Evolutionary conservation across 169 alveolate species (phyloP).

Genomic region (Perkinsus olseni): DNA sequence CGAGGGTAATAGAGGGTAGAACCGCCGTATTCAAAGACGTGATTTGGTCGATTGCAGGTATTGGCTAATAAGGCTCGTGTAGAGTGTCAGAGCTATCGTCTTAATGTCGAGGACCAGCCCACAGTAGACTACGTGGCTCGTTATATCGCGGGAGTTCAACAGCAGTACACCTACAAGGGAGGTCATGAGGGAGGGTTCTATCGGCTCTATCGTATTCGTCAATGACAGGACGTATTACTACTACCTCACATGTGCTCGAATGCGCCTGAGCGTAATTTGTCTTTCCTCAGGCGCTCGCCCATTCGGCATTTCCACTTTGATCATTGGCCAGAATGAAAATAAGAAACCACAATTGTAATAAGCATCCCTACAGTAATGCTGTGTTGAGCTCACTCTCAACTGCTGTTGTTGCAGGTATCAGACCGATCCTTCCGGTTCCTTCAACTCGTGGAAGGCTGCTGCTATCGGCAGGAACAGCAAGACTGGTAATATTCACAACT

Average conservation of each 20-base stretch:
- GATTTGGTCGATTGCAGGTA: conserved; percentile 3
- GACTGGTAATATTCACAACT: conserved; percentile 20
- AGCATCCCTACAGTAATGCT: conserved; percentile 68
- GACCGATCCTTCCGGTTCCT: conserved; percentile 98
- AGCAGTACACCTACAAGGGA: conserved; percentile 90
- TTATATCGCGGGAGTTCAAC: conserved; percentile 86
- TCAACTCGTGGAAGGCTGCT: conserved; percentile 91
- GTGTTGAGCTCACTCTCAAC: no score
- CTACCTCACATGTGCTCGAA: no score
- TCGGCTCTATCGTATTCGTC: no score
- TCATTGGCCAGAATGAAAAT: conserved; percentile 66
- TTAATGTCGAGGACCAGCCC: conserved; percentile 88
- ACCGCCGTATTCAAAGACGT: conserved; percentile 2
- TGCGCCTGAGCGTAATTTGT: no score
- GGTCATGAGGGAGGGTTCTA: conserved; percentile 45
- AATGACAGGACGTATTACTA: no score
- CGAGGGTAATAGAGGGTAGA: conserved; percentile 86
- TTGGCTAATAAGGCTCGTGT: conserved; percentile 69
- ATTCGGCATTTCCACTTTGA: conserved; percentile 90
- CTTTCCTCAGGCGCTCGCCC: conserved; percentile 86
- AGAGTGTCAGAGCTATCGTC: conserved; percentile 91
- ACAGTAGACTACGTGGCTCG: conserved; percentile 92
- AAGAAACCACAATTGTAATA: conserved; percentile 7
- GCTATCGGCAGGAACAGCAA: conserved; percentile 94
- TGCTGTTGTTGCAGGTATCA: conserved; percentile 61